Percentiles rank a stretch among this genome's conserved stretches.
Conservation (phyloP, 305 asterid genomes). For the Coffea humblotiana region DNA sequence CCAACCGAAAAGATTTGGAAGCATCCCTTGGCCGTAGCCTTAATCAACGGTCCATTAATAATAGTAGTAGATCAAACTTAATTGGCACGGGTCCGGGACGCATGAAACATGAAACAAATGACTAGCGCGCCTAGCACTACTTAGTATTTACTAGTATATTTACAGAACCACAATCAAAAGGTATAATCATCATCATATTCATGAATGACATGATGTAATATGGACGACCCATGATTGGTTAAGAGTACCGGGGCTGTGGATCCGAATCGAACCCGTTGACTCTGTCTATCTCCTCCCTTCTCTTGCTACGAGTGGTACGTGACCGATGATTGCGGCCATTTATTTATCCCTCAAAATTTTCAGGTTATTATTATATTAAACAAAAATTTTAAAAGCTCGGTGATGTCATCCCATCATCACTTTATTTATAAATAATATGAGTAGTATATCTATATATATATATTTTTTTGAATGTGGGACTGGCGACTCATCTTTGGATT, state of each 20-base stretch:
- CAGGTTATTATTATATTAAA: not conserved
- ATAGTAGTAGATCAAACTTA: not conserved
- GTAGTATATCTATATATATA: no score
- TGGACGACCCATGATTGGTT: not conserved
- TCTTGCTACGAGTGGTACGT: constrained; percentile 23
- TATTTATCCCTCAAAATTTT: constrained; percentile 28
- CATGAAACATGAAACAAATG: not conserved
- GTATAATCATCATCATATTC: not conserved
- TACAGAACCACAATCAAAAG: not conserved
- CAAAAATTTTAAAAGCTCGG: no score
- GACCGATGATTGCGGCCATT: constrained; percentile 70
- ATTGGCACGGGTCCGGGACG: not conserved
- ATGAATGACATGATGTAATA: not conserved
- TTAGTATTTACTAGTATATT: no score
- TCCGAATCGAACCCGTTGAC: constrained; percentile 41
- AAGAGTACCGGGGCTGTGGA: not conserved
- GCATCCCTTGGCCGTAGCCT: constrained; percentile 6
- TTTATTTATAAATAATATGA: no score
- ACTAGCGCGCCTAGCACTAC: no score
- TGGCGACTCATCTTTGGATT: not conserved
- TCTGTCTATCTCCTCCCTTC: constrained; percentile 10
- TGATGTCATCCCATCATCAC: no score
- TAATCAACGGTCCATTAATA: not conserved
- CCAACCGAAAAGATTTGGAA: not conserved
- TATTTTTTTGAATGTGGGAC: no score